Conservation (phyloP, 225 moss, liverwort and hornwort genomes). For the Sphagnum tenellum region DNA sequence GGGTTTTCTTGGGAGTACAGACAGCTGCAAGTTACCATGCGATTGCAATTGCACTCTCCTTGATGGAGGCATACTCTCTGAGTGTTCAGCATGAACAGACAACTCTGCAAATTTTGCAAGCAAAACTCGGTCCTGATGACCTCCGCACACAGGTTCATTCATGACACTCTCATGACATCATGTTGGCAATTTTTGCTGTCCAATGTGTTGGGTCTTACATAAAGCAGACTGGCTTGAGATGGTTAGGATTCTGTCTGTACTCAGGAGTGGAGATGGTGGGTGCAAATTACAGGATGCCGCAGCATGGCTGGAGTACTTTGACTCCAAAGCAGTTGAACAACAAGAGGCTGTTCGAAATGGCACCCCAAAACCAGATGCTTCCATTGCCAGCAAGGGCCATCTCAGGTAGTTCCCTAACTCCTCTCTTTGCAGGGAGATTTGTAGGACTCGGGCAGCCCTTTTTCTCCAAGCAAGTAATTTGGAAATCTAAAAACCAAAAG, state of each 20-base stretch:
- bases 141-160: constrained; percentile 48
- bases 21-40: constrained; percentile 68
- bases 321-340: constrained; percentile 64
- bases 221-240: no score
- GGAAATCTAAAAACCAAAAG: no score
- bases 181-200: no score
- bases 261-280: no score
- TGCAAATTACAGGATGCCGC: constrained; percentile 34
- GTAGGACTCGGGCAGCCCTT: no score
- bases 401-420: constrained; percentile 21
- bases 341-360: constrained; percentile 66
- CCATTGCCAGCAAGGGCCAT: constrained; percentile 65
- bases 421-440: no score
- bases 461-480: no score
- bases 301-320: constrained; percentile 64
- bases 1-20: constrained; percentile 15
- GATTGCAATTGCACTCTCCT: constrained; percentile 55
- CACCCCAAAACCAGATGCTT: constrained; percentile 66
- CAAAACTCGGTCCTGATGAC: constrained; percentile 62
- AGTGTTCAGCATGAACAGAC: constrained; percentile 70
- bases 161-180: no score
- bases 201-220: no score
- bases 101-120: constrained; percentile 54
- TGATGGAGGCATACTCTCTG: constrained; percentile 67
- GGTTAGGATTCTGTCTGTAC: no score